Conservation (phyloP, 345 rosid genomes). For the Erucastrum elatum region DNA sequence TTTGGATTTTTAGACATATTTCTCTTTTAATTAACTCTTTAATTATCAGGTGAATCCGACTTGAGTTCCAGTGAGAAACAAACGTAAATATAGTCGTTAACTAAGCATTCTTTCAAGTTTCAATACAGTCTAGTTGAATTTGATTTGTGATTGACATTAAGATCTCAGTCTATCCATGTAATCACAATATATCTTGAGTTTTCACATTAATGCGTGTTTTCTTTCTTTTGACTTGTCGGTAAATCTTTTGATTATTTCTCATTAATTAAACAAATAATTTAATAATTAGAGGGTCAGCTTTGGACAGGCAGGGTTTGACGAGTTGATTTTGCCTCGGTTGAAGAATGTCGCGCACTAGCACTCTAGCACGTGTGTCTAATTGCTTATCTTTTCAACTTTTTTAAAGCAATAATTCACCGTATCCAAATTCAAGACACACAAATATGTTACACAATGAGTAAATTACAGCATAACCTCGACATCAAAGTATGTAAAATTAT, state of each 20-base stretch:
- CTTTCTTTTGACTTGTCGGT: not conserved
- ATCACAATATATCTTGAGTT: not conserved
- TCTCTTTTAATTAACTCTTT: not conserved
- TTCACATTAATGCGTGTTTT: not conserved
- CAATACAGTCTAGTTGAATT: not conserved
- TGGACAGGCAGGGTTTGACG: slow-evolving; percentile 34
- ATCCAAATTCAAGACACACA: not conserved
- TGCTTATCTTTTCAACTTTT: slow-evolving; percentile 10
- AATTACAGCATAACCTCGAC: not conserved
- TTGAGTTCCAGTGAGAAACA: not conserved
- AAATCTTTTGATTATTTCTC: not conserved
- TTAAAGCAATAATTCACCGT: not conserved
- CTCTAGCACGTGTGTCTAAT: slow-evolving; percentile 30
- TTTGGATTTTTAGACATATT: no score
- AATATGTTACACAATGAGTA: not conserved
- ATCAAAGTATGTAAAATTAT: not conserved
- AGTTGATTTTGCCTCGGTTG: slow-evolving; percentile 29
- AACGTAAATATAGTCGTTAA: not conserved
- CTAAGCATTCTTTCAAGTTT: not conserved
- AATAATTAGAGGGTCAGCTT: slow-evolving; percentile 19
- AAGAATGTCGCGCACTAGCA: slow-evolving; percentile 37
- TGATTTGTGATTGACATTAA: not conserved
- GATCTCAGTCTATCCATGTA: not conserved
- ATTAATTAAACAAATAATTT: not conserved
- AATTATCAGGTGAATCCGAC: not conserved